Percentiles rank a stretch among this genome's conserved stretches.
These are phyloP conservation scores for Yarrowia galli DNA, from an alignment of 1,139 yeast species.

Conservation along the genomic window DNA sequence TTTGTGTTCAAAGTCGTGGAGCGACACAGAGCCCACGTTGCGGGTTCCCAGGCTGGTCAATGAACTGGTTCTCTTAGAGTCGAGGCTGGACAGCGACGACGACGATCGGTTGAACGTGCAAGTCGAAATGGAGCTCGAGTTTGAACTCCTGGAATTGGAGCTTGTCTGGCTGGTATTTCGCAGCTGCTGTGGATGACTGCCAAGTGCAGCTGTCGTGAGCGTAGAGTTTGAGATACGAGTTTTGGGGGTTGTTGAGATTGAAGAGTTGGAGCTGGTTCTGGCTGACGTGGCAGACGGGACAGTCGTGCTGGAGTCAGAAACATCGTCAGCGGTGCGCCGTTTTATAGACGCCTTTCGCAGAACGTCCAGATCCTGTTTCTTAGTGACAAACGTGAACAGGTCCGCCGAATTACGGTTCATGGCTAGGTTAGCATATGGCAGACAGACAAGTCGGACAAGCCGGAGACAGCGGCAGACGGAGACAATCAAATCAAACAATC, in stretches of 20 bases:
- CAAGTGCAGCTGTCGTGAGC: background rate
- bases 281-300: background rate
- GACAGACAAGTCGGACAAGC: too few species aligned
- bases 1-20: slow-evolving; percentile 30
- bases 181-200: background rate
- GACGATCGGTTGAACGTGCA: background rate
- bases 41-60: background rate
- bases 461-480: too few species aligned
- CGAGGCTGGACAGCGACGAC: background rate
- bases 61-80: background rate
- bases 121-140: too few species aligned
- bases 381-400: slow-evolving; percentile 27
- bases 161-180: background rate
- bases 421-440: slow-evolving; percentile 10
- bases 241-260: too few species aligned
- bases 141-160: too few species aligned
- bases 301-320: too few species aligned
- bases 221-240: slow-evolving; percentile 29
- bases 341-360: slow-evolving; percentile 33
- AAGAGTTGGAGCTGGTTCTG: background rate
- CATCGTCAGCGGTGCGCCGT: background rate
- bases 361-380: slow-evolving; percentile 34
- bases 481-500: background rate
- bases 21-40: background rate
- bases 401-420: slow-evolving; percentile 35